Conservation (phyloP, 495 filamentous ascomycete genomes). For the Monascus purpureus region DNA sequence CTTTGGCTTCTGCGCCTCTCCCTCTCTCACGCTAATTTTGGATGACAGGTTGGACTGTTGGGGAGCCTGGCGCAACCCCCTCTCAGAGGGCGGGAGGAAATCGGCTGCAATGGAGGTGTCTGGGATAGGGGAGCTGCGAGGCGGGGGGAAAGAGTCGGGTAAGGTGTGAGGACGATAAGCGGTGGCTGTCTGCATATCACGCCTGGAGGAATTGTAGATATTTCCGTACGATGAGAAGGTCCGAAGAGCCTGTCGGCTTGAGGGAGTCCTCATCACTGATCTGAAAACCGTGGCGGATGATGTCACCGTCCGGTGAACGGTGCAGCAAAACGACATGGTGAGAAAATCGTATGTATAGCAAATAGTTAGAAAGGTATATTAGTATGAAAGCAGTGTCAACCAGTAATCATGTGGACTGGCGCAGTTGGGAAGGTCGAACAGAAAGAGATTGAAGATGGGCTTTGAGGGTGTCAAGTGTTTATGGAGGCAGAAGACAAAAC, state of each 20-base stretch:
- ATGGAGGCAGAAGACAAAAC: no score
- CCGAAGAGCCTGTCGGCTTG: slow-evolving; percentile 36
- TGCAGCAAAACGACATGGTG: slow-evolving; percentile 24
- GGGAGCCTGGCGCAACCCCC: slow-evolving; percentile 9
- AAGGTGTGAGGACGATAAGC: slow-evolving; percentile 67
- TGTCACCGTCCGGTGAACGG: slow-evolving; percentile 30
- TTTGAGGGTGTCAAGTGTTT: no score
- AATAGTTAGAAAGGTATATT: no score
- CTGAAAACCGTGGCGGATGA: slow-evolving; percentile 41
- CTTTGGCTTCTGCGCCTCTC: slow-evolving; percentile 48
- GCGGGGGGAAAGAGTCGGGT: slow-evolving; percentile 45
- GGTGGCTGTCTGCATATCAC: slow-evolving; percentile 57
- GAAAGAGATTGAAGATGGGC: no score
- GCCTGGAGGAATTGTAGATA: slow-evolving; percentile 41
- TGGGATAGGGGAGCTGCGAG: slow-evolving; percentile 48
- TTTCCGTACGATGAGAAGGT: slow-evolving; percentile 50
- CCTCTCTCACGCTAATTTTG: slow-evolving; percentile 36
- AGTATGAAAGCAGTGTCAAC: no score
- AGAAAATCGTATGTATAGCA: no score
- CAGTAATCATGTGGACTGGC: no score
- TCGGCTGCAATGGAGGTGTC: slow-evolving; percentile 57
- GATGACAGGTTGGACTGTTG: slow-evolving; percentile 7
- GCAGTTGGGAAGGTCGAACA: no score
- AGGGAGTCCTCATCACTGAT: slow-evolving; percentile 27
- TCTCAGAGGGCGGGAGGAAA: slow-evolving; percentile 14